Evolutionary conservation across 257 asterid genomes (phyloP).

Genomic region (Perilla frutescens): DNA sequence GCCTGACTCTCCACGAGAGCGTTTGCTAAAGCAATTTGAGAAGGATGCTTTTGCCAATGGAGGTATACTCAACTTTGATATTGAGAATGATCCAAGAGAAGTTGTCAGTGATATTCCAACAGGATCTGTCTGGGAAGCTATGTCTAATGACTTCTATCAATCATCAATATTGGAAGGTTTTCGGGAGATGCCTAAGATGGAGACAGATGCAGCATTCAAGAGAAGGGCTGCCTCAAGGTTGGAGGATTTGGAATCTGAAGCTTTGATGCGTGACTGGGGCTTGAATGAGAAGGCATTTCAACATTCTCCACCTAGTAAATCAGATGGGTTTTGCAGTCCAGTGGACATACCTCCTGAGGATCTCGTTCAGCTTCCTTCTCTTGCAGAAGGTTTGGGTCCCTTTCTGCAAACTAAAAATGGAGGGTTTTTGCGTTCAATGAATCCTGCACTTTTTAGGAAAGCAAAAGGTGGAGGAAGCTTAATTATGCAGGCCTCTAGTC

Average conservation of each 20-base stretch:
- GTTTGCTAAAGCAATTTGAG: conserved; percentile 84
- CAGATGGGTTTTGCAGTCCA: conserved; percentile 63
- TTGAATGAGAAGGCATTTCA: conserved; percentile 74
- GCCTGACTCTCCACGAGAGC: conserved; percentile 94
- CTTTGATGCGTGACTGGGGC: conserved; percentile 87
- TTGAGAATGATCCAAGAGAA: conserved; percentile 49
- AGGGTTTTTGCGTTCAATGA: conserved; percentile 91
- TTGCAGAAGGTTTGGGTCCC: conserved; percentile 84
- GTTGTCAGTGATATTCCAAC: conserved; percentile 37
- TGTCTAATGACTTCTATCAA: conserved; percentile 44
- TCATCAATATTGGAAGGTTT: conserved; percentile 43
- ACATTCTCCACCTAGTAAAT: conserved; percentile 61
- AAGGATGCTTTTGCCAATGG: conserved; percentile 76
- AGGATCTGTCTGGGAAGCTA: conserved; percentile 55
- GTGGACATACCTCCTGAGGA: conserved; percentile 57
- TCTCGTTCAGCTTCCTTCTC: conserved; percentile 64
- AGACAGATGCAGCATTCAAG: conserved; percentile 42
- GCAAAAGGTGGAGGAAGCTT: conserved; percentile 76
- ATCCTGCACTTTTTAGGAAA: conserved; percentile 69
- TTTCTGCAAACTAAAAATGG: conserved; percentile 77
- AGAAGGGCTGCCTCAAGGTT: conserved; percentile 54
- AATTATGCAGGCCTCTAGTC: conserved; percentile 89
- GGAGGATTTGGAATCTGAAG: conserved; percentile 87
- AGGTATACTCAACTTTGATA: conserved; percentile 64
- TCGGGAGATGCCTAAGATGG: conserved; percentile 46